Percentiles rank a stretch among this genome's conserved stretches.
phyloP scores from a whole-genome alignment of 1,284 basidiomycete genomes.

The Caloboletus inedulis region DNA sequence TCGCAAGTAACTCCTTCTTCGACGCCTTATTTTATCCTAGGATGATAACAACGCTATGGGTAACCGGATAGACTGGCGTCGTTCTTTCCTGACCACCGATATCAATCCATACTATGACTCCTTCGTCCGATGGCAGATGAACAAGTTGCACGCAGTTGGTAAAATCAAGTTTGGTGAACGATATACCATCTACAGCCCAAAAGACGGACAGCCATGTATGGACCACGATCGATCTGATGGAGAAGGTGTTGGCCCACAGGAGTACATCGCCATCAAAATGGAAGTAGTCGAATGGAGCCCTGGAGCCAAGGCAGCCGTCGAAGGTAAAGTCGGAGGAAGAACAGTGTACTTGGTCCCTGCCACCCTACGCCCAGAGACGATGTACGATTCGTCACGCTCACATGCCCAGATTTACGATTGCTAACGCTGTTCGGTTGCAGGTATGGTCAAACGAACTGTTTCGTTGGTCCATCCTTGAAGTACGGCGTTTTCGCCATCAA shows the following conservation, averaged over 20 bases:
- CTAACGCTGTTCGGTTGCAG: slow-evolving; percentile 37
- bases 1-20: not conserved
- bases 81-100: slow-evolving; percentile 93
- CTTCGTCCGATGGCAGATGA: slow-evolving; percentile 98
- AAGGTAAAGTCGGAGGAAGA: slow-evolving; percentile 69
- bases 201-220: slow-evolving; percentile 99
- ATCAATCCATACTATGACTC: slow-evolving; percentile 97
- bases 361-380: slow-evolving; percentile 95
- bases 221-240: slow-evolving; percentile 98
- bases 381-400: slow-evolving; percentile 49
- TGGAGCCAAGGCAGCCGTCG: slow-evolving; percentile 59
- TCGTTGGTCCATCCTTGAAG: slow-evolving; percentile 87
- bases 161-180: slow-evolving; percentile 99
- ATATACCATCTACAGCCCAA: slow-evolving; percentile 99
- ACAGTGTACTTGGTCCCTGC: slow-evolving; percentile 93
- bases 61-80: slow-evolving; percentile 96
- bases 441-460: slow-evolving; percentile 99
- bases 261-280: slow-evolving; percentile 97
- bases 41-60: slow-evolving; percentile 85
- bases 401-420: slow-evolving; percentile 5
- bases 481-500: slow-evolving; percentile 91
- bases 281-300: slow-evolving; percentile 81
- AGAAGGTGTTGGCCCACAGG: slow-evolving; percentile 93
- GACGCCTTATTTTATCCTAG: slow-evolving; percentile 37
- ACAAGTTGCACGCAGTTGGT: slow-evolving; percentile 81